A percentile compares a stretch with the other conserved stretches of the same genome.
These are phyloP conservation scores for Amniculicola lignicola DNA, from an alignment of 495 filamentous ascomycete genomes.

Conservation along the genomic window DNA sequence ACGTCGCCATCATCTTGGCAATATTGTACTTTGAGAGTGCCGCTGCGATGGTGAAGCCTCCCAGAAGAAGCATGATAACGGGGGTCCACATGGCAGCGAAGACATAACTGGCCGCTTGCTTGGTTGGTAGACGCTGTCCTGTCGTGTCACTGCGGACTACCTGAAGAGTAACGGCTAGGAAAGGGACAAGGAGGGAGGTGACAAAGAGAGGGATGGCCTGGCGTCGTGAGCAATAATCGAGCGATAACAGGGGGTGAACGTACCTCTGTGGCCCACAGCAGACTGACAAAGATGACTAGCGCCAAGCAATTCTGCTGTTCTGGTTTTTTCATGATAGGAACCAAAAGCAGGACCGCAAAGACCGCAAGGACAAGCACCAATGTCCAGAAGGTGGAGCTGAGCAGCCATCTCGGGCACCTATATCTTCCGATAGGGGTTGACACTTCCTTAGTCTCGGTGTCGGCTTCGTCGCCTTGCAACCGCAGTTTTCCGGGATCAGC, in stretches of 20 bases:
- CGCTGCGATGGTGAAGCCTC: slow-evolving; percentile 93
- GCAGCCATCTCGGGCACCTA: slow-evolving; percentile 73
- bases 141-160: slow-evolving; percentile 79
- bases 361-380: slow-evolving; percentile 67
- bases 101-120: slow-evolving; percentile 72
- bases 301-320: slow-evolving; percentile 97
- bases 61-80: slow-evolving; percentile 96
- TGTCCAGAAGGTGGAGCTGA: slow-evolving; percentile 74
- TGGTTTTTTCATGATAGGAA: slow-evolving; percentile 74
- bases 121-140: slow-evolving; percentile 64
- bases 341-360: slow-evolving; percentile 66
- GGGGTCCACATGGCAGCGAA: slow-evolving; percentile 98
- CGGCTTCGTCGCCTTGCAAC: slow-evolving; percentile 75
- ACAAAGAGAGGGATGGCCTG: slow-evolving; percentile 96
- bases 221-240: slow-evolving; percentile 21
- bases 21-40: slow-evolving; percentile 96
- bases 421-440: slow-evolving; percentile 77
- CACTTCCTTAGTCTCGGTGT: slow-evolving; percentile 63
- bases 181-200: slow-evolving; percentile 88
- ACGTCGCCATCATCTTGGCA: slow-evolving; percentile 92
- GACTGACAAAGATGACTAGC: slow-evolving; percentile 87
- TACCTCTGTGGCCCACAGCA: slow-evolving; percentile 96
- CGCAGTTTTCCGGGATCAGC: slow-evolving; percentile 64
- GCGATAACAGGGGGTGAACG: not conserved
- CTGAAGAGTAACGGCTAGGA: slow-evolving; percentile 80